Conservation (phyloP, 192 early-diverging fungal genomes). For the Dissophora globulifera region DNA sequence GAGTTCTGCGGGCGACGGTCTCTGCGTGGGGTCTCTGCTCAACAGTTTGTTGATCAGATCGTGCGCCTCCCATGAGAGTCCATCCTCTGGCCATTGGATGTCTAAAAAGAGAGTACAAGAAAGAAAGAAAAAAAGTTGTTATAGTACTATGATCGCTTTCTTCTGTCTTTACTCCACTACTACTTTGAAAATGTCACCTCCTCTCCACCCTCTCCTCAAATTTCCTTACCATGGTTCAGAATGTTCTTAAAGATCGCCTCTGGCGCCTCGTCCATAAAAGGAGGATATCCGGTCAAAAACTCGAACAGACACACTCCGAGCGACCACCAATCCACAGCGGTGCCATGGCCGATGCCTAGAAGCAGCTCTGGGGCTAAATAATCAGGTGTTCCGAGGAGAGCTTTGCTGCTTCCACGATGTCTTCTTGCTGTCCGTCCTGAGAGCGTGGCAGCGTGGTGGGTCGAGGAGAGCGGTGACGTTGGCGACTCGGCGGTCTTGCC, state of each 20-base stretch:
- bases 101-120: slow-evolving; percentile 43
- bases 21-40: slow-evolving; percentile 74
- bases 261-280: slow-evolving; percentile 88
- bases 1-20: slow-evolving; percentile 73
- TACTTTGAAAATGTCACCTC: no score
- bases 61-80: slow-evolving; percentile 68
- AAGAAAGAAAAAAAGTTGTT: neutral
- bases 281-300: slow-evolving; percentile 88
- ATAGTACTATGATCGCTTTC: neutral
- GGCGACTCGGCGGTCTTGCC: neutral
- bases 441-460: slow-evolving; percentile 4
- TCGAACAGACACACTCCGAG: slow-evolving; percentile 93
- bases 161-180: no score
- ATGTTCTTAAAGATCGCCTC: slow-evolving; percentile 92
- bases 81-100: slow-evolving; percentile 73
- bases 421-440: slow-evolving; percentile 30
- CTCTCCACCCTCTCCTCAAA: no score
- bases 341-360: slow-evolving; percentile 84
- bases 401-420: slow-evolving; percentile 55
- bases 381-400: slow-evolving; percentile 90
- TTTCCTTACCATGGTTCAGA: slow-evolving; percentile 73
- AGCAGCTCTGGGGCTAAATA: slow-evolving; percentile 94
- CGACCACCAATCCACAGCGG: slow-evolving; percentile 96
- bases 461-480: neutral
- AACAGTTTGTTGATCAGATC: slow-evolving; percentile 82